These are phyloP conservation scores for Neurospora africana DNA, from an alignment of 495 filamentous ascomycete genomes.

Conservation along the genomic window DNA sequence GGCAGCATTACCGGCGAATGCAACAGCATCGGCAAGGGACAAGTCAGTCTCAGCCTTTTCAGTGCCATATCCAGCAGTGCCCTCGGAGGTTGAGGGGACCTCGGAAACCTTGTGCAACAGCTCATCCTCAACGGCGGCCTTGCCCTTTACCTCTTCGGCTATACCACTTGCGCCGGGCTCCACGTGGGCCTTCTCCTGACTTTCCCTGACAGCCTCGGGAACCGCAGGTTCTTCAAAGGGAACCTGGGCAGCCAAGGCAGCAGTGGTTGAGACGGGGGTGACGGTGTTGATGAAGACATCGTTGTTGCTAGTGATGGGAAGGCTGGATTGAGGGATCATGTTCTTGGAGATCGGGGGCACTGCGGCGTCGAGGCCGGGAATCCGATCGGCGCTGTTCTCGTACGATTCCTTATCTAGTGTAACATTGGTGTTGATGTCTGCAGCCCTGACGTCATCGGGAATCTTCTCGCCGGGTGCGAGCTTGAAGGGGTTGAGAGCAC, in stretches of 20 bases:
- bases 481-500: constrained; percentile 68
- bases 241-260: constrained; percentile 45
- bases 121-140: constrained; percentile 51
- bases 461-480: constrained; percentile 73
- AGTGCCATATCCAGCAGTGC: constrained; percentile 34
- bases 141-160: constrained; percentile 46
- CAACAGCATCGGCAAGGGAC: constrained; percentile 30
- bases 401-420: constrained; percentile 77
- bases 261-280: constrained; percentile 60
- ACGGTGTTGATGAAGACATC: constrained; percentile 57
- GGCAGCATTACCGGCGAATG: constrained; percentile 27
- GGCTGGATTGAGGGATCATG: constrained; percentile 78
- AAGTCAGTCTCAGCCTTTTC: constrained; percentile 36
- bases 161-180: constrained; percentile 51
- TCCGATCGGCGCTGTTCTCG: constrained; percentile 53
- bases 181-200: constrained; percentile 48
- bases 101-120: constrained; percentile 47
- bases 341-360: constrained; percentile 52
- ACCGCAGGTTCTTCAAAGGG: constrained; percentile 61
- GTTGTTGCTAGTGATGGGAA: constrained; percentile 49
- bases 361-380: constrained; percentile 43
- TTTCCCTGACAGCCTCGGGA: constrained; percentile 57
- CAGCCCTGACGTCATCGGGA: constrained; percentile 46
- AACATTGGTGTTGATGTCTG: constrained; percentile 48
- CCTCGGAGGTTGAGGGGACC: constrained; percentile 47